Base-by-base conservation (phyloP, 306 rosid species). In the Prosopis cineraria region DNA sequence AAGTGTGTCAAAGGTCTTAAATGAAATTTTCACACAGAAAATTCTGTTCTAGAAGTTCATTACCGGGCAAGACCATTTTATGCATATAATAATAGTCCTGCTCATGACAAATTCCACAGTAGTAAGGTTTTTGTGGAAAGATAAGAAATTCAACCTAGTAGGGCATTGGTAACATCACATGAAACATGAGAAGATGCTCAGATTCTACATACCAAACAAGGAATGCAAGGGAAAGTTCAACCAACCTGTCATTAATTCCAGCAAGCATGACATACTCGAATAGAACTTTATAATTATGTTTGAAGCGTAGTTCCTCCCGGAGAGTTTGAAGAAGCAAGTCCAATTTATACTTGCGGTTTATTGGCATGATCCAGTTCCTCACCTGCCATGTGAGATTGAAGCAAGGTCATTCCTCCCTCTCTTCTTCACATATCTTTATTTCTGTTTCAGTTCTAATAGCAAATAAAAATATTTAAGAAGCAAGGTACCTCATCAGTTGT, bases 311-410 rank as follows among this genome's bases (percentile, higher is more conserved):
- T 77, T 92, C 97, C 86, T 91, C 94, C 53, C 84, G 77, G 39
- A 91, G 90, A 68, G 97, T 88, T 76, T 83, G 89, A 80, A 92
- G 96, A 87, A 92, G 94, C 85, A 92, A 34, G 33, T 81, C 84
- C 75, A 94, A 84, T 59, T 94, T 90, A 70, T 92, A 90, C 70
- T 94, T 94, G 39, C 95, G 85, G 88, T 94, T 94, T 58, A 94
- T 92, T 72, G 96, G 98, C 97, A 94, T 94, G 73, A 92, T 94
- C 97, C 98, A 90, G 86, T 89, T 94, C 83, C 98, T 92, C 31
- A 94, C 93, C 95, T 94, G 89, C 73, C 73, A 85, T 34, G 73
- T 74, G 78, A 72, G 56, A 74, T 71, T 31, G 13, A 68, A 79
- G 79, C 39, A 31, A 36, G 76, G 77, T 75, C 30, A 77, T 71